Base-by-base conservation (phyloP, 2,329 filamentous ascomycete species). In the Fusarium sp. region DNA sequence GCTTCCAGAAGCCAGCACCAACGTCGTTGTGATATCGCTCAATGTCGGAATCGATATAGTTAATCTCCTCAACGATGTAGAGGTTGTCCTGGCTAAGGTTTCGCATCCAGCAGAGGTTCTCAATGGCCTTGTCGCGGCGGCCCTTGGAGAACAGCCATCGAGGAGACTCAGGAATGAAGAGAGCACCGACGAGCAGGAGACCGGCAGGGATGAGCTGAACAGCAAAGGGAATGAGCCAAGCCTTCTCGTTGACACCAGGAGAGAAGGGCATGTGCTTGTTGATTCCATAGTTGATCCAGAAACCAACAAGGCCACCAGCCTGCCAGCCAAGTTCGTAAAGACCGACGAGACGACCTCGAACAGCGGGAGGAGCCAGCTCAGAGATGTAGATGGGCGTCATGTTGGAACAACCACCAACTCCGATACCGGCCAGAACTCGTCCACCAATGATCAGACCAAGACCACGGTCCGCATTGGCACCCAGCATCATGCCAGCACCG, bases 21-120 rank as follows among this genome's bases (percentile, higher is more conserved):
- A 94, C 89, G 33, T 88, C 87, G 4, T 84, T 79, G 53, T 88
- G 85, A 81, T 92, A 92, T 20, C 89, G 83, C 70, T 94, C 91
- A 20, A 94, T 83, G 14, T 93, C 92, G 17, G 88, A 86, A 60
- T 95, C 92, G 69, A 95, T 92, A 71, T 88, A 91, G 64, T 87
- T 86, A 27, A 95, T 85, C 81, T 95, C 93, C 79, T 95, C 92
- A 2, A 92, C 83, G 67, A 95, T 92, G 80, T 95, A 94, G 16
- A 85, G 81, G 71, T 93, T 86, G 7, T 87, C 84, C 0, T 82
- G 79, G 10, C 84, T 79, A 2, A 92, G 86, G 58, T 90, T 88
- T 44, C 91, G 87, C 72, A 93, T 89, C 90, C 90, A 93, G 85
- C 87, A 90, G 55, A 92, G 85, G 49, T 86, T 87, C 64, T 84